phyloP scores from a whole-genome alignment of 768 basidiomycete genomes.

The Hirschioporus abietinus region DNA sequence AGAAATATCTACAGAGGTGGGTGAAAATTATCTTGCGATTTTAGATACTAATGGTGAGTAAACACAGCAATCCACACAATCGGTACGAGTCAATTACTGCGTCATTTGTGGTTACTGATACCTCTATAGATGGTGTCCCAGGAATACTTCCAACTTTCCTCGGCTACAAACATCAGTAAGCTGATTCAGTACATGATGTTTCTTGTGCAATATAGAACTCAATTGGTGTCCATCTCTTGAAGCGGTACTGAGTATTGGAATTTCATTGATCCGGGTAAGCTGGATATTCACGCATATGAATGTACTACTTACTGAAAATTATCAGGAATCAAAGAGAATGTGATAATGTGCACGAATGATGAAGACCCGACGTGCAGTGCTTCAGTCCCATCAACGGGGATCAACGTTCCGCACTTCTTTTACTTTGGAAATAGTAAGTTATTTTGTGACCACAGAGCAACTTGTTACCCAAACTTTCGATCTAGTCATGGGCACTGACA shows the following conservation, averaged over 20 bases:
- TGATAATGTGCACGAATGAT: conserved; percentile 34
- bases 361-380: conserved; percentile 45
- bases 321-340: conserved; percentile 28
- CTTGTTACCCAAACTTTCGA: background rate
- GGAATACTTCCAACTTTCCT: conserved; percentile 39
- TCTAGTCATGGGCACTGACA: background rate
- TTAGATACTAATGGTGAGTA: conserved; percentile 3
- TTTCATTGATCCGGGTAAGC: conserved; percentile 34
- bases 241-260: conserved; percentile 45
- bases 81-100: conserved; percentile 23
- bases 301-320: background rate
- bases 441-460: background rate
- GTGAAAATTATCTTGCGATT: background rate
- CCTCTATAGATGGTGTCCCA: conserved; percentile 41
- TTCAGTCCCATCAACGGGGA: conserved; percentile 35
- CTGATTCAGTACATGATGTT: background rate
- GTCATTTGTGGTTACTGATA: background rate
- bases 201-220: conserved; percentile 18
- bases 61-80: conserved; percentile 38
- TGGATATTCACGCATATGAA: background rate
- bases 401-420: conserved; percentile 38
- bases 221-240: background rate
- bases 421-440: conserved; percentile 40
- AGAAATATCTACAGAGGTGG: conserved; percentile 38
- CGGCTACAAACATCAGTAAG: conserved; percentile 44